Base-by-base conservation (phyloP, 2,329 filamentous ascomycete species). In the Pyrenochaeta sp. region DNA sequence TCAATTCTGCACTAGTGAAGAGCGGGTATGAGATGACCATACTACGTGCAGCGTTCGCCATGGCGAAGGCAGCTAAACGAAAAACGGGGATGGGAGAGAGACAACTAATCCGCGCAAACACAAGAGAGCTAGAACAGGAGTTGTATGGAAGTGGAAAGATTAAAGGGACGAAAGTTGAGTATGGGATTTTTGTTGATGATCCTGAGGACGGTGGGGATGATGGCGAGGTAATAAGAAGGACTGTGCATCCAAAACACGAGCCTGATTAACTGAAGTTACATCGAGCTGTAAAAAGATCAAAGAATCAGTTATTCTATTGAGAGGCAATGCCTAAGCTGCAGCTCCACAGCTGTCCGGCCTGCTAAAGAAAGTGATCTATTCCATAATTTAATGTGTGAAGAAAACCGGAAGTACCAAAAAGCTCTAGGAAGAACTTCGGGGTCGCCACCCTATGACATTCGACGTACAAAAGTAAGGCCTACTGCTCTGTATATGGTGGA, bases 11-110 rank as follows among this genome's bases (percentile, higher is more conserved):
- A 2, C 49, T 77, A 6, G 64, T 76, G 2, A 62, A 58, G 13
- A 55, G 56, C 1, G 74, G 76, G 1, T 76, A 72, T 28, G 28
- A 54, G 15, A 68, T 78, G 61, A 76, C 68, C 32, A 65, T 73
- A 54, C 58, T 78, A 25, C 53, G 77, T 5, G 71, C 72, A 1
- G 71, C 68, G 2, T 73, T 77, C 52, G 64, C 66, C 0, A 58
- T 76, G 15, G 65, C 63, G 3, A 64, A 59, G 15, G 72, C 67
- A 2, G 72, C 70, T 36, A 62, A 59, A 44, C n/a, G 56, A 12
- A 62, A 56, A n/a, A 72, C 65, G 13, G 74, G 67, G 0, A 10
- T 73, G 25, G 56, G 52, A 0, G 62, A 54, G 5, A 52, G 50
- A 19, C 62, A 69, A 36, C 34, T 76, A 3, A 46, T 76, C 0